A percentile compares a stretch with the other conserved stretches of the same genome.
Evolutionary conservation across 2,329 filamentous ascomycete genomes (phyloP).

Genomic region (Apiospora phragmitis): DNA sequence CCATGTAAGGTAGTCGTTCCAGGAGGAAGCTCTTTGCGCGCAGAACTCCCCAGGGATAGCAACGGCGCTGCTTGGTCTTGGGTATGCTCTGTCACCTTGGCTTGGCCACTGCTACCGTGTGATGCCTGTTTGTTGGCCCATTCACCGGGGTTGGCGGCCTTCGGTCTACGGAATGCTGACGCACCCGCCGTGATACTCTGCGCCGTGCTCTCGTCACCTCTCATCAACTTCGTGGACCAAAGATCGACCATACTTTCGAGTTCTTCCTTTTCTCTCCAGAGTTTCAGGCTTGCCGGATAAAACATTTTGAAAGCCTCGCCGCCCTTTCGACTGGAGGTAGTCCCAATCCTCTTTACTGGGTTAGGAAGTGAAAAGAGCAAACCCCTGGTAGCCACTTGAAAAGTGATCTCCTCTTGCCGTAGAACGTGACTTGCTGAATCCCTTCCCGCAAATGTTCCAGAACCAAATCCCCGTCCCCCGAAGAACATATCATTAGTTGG

Average conservation of each 20-base stretch:
- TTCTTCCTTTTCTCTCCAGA: conserved; percentile 85
- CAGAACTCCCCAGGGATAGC: conserved; percentile 63
- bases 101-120: conserved; percentile 21
- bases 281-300: conserved; percentile 79
- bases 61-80: conserved; percentile 36
- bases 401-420: conserved; percentile 91
- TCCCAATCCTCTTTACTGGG: conserved; percentile 74
- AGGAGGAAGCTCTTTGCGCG: conserved; percentile 74
- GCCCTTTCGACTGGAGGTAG: conserved; percentile 42
- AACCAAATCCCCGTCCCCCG: conserved; percentile 53
- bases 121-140: conserved; percentile 22
- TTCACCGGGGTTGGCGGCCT: conserved; percentile 28
- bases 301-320: conserved; percentile 84
- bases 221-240: conserved; percentile 64
- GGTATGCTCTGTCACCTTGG: conserved; percentile 25
- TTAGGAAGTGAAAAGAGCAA: conserved; percentile 81
- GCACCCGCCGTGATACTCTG: conserved; percentile 46
- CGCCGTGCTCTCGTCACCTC: conserved; percentile 46
- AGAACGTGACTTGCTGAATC: conserved; percentile 70
- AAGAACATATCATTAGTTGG: conserved; percentile 71
- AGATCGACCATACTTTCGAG: conserved; percentile 71
- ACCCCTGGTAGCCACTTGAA: conserved; percentile 86
- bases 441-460: conserved; percentile 48
- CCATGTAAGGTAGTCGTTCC: conserved; percentile 84
- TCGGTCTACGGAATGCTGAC: conserved; percentile 48